Base-by-base conservation (phyloP, 2,329 filamentous ascomycete species). In the Cladophialophora yegresii region DNA sequence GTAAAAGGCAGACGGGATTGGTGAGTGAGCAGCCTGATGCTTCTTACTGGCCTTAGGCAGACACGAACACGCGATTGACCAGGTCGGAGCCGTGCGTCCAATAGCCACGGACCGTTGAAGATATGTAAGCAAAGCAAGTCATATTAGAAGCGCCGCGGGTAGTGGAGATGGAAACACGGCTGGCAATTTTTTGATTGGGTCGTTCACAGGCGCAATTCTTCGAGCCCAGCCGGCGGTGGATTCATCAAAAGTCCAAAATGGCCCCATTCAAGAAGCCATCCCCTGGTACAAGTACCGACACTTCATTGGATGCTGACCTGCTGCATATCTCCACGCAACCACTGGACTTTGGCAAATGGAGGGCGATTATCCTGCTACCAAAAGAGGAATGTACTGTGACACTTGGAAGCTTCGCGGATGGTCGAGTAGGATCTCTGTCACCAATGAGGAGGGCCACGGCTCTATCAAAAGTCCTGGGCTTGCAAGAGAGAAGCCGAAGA, bases 111-210 rank as follows among this genome's bases (percentile, higher is more conserved):
- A 12, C 26, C 2, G n/a, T 33, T 10, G 51, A 54, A 33, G 16
- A 43, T 43, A 51, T 10, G 47, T 51, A 32, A 54, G 28, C 51
- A n/a, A 54, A 54, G 51, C 51, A 54, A 54, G 51, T 54, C 28
- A 54, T 33, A 16, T 28, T 10, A n/a, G 28, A 30, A 28, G 28
- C 51, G 7, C 22, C 22, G 28, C 12, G 28, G 28, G 28, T 22
- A 7, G 51, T 54, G 51, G 51, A 20, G 51, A 22, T 54, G n/a
- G 10, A 50, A 12, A 12, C 3, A 23, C 8, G 51, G 23, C 26
- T 20, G 23, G 16, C 47, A 16, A 9, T 13, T 32, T 32, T 13
- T n/a, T 54, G 51, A 32, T 54, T 54, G 47, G 47, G 16, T 54
- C 51, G 51, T 32, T 54, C 51, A 30, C 16, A 30, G 28, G 51